These are phyloP conservation scores for Nicotiana undulata DNA, from an alignment of 257 asterid genomes.

Conservation along the genomic window DNA sequence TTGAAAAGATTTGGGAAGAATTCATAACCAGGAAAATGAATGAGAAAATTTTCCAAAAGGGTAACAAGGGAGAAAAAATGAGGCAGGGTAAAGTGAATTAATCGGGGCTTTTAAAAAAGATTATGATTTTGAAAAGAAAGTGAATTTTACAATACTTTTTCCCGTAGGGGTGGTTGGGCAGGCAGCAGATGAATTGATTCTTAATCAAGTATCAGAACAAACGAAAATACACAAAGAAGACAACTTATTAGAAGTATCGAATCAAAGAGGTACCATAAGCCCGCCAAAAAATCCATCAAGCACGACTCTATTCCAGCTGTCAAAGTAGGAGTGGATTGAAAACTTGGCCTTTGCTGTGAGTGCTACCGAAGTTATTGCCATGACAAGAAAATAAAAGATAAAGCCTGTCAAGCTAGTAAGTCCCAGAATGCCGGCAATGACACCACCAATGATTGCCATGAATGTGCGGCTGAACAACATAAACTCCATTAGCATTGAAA, in stretches of 20 bases:
- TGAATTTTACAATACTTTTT: neutral
- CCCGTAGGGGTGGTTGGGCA: neutral
- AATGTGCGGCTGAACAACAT: conserved; percentile 69
- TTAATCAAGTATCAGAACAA: neutral
- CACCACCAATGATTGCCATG: conserved; percentile 93
- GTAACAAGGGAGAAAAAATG: neutral
- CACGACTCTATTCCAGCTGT: conserved; percentile 71
- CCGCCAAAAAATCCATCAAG: conserved; percentile 86
- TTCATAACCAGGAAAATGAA: neutral
- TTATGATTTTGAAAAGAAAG: neutral
- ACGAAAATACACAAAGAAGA: conserved; percentile 1
- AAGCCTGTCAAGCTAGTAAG: conserved; percentile 71
- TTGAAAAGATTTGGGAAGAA: neutral
- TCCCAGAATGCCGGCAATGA: conserved; percentile 78
- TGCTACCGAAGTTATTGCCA: conserved; percentile 85
- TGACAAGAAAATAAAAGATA: conserved; percentile 66
- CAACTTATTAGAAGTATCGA: neutral
- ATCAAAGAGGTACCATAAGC: conserved; percentile 50
- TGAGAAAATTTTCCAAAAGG: neutral
- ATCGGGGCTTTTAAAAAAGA: neutral
- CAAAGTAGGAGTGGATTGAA: conserved; percentile 62
- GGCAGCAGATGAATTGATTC: neutral
- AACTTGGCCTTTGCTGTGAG: conserved; percentile 84
- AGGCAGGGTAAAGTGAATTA: neutral
- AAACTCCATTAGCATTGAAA: neutral